Conservation (phyloP, 768 basidiomycete genomes). For the Xanthoconium purpureum region DNA sequence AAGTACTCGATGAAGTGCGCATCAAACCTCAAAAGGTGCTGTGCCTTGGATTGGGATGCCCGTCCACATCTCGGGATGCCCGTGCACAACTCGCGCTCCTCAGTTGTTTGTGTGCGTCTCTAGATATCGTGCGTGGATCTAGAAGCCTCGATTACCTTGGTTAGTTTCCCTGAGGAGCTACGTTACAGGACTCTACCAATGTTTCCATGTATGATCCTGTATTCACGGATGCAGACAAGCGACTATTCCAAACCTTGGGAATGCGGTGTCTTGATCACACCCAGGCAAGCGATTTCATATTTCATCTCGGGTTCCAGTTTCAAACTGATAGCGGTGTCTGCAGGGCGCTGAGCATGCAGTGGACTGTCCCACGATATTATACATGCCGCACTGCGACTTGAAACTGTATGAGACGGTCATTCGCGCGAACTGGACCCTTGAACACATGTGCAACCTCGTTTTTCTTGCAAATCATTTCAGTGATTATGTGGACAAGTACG, state of each 20-base stretch:
- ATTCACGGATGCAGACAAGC: conserved; percentile 59
- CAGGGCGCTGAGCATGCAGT: conserved; percentile 36
- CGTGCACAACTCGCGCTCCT: conserved; percentile 70
- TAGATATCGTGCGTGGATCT: conserved; percentile 56
- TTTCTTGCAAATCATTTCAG: conserved; percentile 64
- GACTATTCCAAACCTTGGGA: conserved; percentile 42
- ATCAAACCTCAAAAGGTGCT: conserved; percentile 39
- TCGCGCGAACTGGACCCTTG: conserved; percentile 55
- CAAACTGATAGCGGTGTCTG: conserved; percentile 8
- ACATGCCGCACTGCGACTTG: conserved; percentile 80
- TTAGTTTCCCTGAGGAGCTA: conserved; percentile 3
- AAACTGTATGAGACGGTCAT: conserved; percentile 66
- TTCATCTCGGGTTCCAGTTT: conserved; percentile 6
- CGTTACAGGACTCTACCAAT: conserved; percentile 41
- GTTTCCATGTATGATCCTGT: conserved; percentile 69
- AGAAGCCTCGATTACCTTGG: conserved; percentile 12
- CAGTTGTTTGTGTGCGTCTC: conserved; percentile 46
- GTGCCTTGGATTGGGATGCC: conserved; percentile 75
- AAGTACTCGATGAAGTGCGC: conserved; percentile 28
- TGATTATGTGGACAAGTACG: conserved; percentile 68
- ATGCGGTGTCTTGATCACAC: conserved; percentile 41
- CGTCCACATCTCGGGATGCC: conserved; percentile 56
- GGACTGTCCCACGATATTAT: conserved; percentile 55
- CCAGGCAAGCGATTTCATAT: conserved; percentile 44
- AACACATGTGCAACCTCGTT: conserved; percentile 45